Evolutionary conservation across 352 stramenopile species (phyloP).

Genomic region (Globisporangium emineosum): DNA sequence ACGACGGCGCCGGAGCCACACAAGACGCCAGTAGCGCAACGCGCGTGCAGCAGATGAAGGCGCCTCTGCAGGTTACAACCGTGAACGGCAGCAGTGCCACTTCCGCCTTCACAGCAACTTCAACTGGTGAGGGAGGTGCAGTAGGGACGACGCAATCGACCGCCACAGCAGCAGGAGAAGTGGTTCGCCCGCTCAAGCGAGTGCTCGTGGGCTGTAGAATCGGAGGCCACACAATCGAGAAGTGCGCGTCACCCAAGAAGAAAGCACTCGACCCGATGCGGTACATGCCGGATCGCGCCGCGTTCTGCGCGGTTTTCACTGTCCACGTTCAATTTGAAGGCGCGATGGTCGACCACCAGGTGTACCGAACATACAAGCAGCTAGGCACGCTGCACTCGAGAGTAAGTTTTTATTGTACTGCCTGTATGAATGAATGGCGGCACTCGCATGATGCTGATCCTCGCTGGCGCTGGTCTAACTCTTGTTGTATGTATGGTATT

Average conservation of each 20-base stretch:
- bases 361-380: constrained; percentile 70
- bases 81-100: neutral
- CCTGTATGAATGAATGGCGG: neutral
- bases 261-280: constrained; percentile 68
- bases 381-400: constrained; percentile 47
- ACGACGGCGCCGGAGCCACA: neutral
- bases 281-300: constrained; percentile 53
- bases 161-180: neutral
- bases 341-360: constrained; percentile 31
- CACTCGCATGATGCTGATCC: too few relatives aligned
- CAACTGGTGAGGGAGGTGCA: neutral
- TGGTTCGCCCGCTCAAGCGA: neutral
- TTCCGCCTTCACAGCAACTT: neutral
- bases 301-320: constrained; percentile 59
- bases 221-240: constrained; percentile 66
- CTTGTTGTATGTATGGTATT: neutral
- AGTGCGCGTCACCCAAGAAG: constrained; percentile 55
- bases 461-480: neutral
- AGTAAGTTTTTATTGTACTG: constrained; percentile 20
- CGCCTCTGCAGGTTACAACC: neutral
- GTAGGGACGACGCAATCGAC: neutral
- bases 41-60: neutral
- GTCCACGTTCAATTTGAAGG: constrained; percentile 52
- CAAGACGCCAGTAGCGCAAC: neutral
- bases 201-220: constrained; percentile 36